Evolutionary conservation across 1,284 basidiomycete species (phyloP), one percentile per base, ranked within the genome.

Genomic region (Rhodotorula sp.): DNA sequence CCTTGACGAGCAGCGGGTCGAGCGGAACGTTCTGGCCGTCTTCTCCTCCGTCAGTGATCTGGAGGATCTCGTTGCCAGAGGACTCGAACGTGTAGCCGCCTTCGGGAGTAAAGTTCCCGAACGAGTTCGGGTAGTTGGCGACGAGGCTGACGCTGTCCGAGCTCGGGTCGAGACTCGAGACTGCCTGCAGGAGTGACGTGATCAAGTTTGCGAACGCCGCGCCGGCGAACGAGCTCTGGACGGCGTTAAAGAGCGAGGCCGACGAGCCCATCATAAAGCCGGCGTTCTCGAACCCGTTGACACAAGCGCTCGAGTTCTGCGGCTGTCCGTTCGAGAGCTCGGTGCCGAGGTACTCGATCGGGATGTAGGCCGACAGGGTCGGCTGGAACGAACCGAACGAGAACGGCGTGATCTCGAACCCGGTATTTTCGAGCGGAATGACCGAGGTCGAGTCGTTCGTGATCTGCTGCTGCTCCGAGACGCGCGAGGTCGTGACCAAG

Each of bases 311-410:
- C 4, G 81, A 77, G 71, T 85, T 85, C 24, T 78, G 79, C 2
- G 87, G 83, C 67, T 80, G 78, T 12, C 86, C 86, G 67, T 87
- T 83, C 22, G 79, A 77, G 20, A 89, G 79, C 71, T 84, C 82
- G 0, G 88, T 89, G 18, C 88, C 88, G 12, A 83, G 82, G 75
- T 85, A 88, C 0, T 84, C 81, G 48, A 87, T 79, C 1, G 64
- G 71, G 76, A 86, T 82, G 78, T 86, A 87, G 0, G 86, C 85
- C 49, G 85, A 85, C 8, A 90, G 79, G 65, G 80, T 82, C 10
- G 88, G 87, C 76, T 90, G 88, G 81, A 84, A 90, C 4, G 87
- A 89, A 8, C 87, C 89, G 69, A 88, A 83, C 71, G 89, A 87
- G 73, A 85, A 79, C 0, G 87, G 88, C 0, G 86, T 84, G 29